phyloP scores from a whole-genome alignment of 352 stramenopile species.

The Phytopythium kandeliae region DNA sequence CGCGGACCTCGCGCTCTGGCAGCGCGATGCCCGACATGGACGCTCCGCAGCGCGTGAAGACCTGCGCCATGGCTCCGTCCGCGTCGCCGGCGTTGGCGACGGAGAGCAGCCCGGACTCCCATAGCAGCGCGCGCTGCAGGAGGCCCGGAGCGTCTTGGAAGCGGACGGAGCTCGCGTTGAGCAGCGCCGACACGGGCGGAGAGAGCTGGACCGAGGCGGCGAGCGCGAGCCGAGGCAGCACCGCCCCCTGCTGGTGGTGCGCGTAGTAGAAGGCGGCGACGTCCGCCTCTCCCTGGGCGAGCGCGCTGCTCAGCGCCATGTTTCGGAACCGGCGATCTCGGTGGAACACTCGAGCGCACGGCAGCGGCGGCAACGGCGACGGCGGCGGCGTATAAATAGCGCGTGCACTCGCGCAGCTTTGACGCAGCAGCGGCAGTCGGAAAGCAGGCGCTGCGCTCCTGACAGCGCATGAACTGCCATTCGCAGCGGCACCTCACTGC shows the following conservation, averaged over 20 bases:
- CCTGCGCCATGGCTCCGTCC: background rate
- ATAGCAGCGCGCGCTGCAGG: slow-evolving; percentile 1
- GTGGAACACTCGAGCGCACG: too few relatives aligned
- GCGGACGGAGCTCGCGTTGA: background rate
- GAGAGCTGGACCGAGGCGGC: background rate
- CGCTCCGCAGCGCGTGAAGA: slow-evolving; percentile 1
- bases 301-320: background rate
- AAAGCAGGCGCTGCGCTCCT: too few relatives aligned
- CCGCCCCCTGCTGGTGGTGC: background rate
- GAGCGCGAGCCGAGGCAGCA: background rate
- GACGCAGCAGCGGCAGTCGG: too few relatives aligned
- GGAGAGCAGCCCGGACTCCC: slow-evolving; percentile 1
- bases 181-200: background rate
- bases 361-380: too few relatives aligned
- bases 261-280: slow-evolving; percentile 3
- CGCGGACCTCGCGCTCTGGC: background rate
- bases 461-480: too few relatives aligned
- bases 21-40: background rate
- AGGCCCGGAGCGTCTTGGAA: background rate
- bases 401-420: too few relatives aligned
- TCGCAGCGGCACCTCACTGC: too few relatives aligned
- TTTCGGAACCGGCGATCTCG: background rate
- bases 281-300: background rate
- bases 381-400: too few relatives aligned
- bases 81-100: background rate